Evolutionary conservation across 2,329 filamentous ascomycete genomes (phyloP), one percentile per base, ranked within the genome.

Genomic region (Nemania sp.): DNA sequence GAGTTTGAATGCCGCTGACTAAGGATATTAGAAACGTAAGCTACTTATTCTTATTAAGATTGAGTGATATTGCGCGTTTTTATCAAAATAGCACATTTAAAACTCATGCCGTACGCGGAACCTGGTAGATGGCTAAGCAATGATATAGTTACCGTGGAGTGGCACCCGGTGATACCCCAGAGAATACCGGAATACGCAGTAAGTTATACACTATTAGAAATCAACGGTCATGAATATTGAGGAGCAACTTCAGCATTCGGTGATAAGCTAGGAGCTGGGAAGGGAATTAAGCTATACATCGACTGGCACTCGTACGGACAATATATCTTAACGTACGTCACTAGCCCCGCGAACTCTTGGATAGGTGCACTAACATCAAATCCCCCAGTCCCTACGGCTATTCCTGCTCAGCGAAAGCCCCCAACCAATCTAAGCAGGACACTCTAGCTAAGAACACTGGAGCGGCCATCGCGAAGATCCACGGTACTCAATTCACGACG

Each of bases 151-250:
- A 83, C 72, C 78, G 78, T 75, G 83, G 82, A 59, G 60, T 60
- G 27, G 73, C 75, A 26, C 76, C 80, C 18, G 82, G 82, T 26
- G 82, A 85, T 69, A 82, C 84, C 5, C 81, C 83, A 11, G 84
- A 87, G 75, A 86, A 82, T 72, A 81, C 81, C 65, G 83, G 79
- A 53, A 73, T 77, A 49, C 73, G 74, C 64, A 61, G 75, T 76
- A 71, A 68, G 73, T 38, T 22, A 22, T 4, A 45, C n/a, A 15
- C 24, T 24, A 32, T 45, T n/a, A 6, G 11, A 45, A 38, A 53
- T 20, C 6, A 26, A 26, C 52, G 27, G 24, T 7, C 35, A 59
- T 22, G 32, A 43, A 47, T 49, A 18, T 70, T 72, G 6, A 75
- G 24, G 5, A 26, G 8, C 0, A 11, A 77, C 87, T 54, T 79